Evolutionary conservation across 768 basidiomycete species (phyloP), one percentile per base, ranked within the genome.

Genomic region (Lactifluus rugatus): DNA sequence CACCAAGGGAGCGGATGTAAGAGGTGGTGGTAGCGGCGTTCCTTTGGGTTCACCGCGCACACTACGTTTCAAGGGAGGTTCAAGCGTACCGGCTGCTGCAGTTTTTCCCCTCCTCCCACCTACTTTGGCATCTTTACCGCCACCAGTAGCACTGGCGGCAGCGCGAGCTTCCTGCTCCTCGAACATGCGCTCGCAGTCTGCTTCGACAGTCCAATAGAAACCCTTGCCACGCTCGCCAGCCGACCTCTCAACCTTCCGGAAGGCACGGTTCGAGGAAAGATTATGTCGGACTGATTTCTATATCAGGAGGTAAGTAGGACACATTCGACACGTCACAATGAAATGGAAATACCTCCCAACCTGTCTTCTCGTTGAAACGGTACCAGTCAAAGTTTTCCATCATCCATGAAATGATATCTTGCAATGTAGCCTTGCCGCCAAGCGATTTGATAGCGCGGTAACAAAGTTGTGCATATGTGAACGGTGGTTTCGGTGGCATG

Each of bases 331-430:
- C 60, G 45, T 55, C 54, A 62, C 17, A 48, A 19, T 6, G 9
- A 23, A 23, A 50, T 9, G 23, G 48, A 75, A 82, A 66, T 62
- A 92, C 92, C 87, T 91, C 92, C 93, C 94, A 97, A 45, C 90
- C 87, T 44, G 75, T 74, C 50, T 85, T 84, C 68, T 89, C 86
- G 57, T 87, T 86, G 67, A 85, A 85, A 53, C 82, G 81, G 73
- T 95, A 98, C 80, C 92, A 95, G 64, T 94, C 93, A 71, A 86
- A 87, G 60, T 81, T 85, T 48, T 83, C 83, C 71, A 85, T 82
- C 64, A 97, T 91, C 93, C 93, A 98, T 37, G 82, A 81, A 68
- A 89, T 90, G 48, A 97, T 91, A 65, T 93, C 90, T 64, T 93
- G 89, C 46, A 95, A 68, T 1, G 94, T 93, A n/a, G 87, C 87